Evolutionary conservation across 75 land plant genomes (phyloP).

Genomic region (Cunninghamia lanceolata): DNA sequence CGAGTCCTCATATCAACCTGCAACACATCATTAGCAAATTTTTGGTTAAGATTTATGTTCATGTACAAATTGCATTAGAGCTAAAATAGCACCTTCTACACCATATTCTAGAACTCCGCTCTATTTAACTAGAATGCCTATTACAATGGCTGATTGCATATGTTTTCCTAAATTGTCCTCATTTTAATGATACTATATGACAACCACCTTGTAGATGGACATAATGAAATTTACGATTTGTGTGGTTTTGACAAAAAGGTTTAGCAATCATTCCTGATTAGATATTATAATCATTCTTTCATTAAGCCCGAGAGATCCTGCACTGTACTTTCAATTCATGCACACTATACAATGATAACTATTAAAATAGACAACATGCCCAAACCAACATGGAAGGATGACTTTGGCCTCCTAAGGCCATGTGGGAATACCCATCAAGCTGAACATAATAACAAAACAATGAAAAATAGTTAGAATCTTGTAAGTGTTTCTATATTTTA

Average conservation of each 20-base stretch:
- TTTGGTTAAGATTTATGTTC: not conserved
- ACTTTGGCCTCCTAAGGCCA: too few relatives aligned
- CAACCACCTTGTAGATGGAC: not conserved
- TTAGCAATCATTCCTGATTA: not conserved
- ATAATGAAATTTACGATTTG: too few relatives aligned
- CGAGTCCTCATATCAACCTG: constrained; percentile 1
- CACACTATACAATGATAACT: not conserved
- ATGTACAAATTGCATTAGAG: not conserved
- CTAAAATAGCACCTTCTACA: not conserved
- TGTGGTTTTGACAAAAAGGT: not conserved
- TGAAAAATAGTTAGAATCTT: too few relatives aligned
- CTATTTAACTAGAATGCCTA: not conserved
- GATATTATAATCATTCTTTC: not conserved
- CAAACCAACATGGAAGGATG: too few relatives aligned
- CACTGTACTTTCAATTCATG: not conserved
- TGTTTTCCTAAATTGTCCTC: not conserved
- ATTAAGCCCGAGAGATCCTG: not conserved
- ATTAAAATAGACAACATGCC: too few relatives aligned
- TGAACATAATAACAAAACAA: too few relatives aligned
- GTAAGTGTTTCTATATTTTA: too few relatives aligned
- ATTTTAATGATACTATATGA: too few relatives aligned
- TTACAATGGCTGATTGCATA: not conserved
- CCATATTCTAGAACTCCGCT: not conserved
- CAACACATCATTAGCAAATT: not conserved
- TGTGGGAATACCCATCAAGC: too few relatives aligned